Percentiles rank a stretch among this genome's conserved stretches.
Conservation (phyloP, 805 yeast genomes). For the Hanseniaspora mollemarum region DNA sequence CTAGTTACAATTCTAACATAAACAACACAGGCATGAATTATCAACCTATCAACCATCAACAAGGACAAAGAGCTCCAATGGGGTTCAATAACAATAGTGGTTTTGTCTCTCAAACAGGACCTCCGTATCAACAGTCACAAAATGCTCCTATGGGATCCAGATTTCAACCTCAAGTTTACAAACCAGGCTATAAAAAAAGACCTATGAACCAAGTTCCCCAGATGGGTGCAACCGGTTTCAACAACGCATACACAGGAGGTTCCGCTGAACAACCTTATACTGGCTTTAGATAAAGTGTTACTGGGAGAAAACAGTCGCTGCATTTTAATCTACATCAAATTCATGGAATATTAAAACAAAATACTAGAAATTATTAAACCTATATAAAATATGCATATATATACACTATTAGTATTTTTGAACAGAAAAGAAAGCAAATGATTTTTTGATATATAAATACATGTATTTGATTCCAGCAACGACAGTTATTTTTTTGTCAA, state of each 20-base stretch:
- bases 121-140: slow-evolving; percentile 12
- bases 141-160: slow-evolving; percentile 4
- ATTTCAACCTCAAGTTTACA: slow-evolving; percentile 21
- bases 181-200: slow-evolving; percentile 34
- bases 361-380: background rate
- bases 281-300: slow-evolving; percentile 6
- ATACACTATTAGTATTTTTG: background rate
- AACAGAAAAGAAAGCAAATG: too few relatives aligned
- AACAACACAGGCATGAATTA: slow-evolving; percentile 7
- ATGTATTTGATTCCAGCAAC: background rate
- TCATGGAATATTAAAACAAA: background rate
- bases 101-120: slow-evolving; percentile 24
- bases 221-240: slow-evolving; percentile 9
- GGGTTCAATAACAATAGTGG: slow-evolving; percentile 42
- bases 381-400: background rate
- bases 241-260: background rate
- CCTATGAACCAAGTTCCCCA: slow-evolving; percentile 24
- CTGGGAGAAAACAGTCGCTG: background rate
- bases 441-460: slow-evolving; percentile 1
- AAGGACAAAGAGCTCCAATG: slow-evolving; percentile 28
- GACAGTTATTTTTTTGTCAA: slow-evolving; percentile 42
- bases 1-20: background rate
- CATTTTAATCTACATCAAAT: background rate
- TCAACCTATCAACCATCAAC: slow-evolving; percentile 8
- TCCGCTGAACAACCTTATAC: slow-evolving; percentile 6